Evolutionary conservation across 1,284 basidiomycete genomes (phyloP), one percentile per base, ranked within the genome.

Genomic region (Gymnopus androsaceus): DNA sequence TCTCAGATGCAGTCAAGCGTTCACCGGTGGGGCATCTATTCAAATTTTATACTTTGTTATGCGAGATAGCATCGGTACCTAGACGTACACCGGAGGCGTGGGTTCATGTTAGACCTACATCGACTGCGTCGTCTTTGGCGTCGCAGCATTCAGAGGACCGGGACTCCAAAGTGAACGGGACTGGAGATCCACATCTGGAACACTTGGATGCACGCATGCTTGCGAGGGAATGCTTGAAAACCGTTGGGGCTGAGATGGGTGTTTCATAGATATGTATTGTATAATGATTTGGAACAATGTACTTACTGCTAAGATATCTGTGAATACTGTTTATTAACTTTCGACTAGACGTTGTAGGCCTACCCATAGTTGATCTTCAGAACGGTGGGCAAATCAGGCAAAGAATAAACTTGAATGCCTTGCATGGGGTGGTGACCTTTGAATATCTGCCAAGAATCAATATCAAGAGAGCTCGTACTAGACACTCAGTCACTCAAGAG

Each of bases 11-110:
- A 0, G 80, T 88, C 12, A 83, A 83, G 60, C 82, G 87, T 0
- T 94, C 92, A 1, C 69, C 83, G 0, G 78, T 84, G 21, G 91
- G 88, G 0, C 93, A 94, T 66, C 74, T 97, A 9, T 94, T 95
- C 78, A 84, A 89, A 64, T 85, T 95, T 60, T 95, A 95, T 65
- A 76, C 83, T 0, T 73, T 89, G 1, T 70, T 97, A 5, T 88
- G 88, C 62, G 87, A 93, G 62, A 86, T 96, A 46, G 85, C 83
- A 1, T 84, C 90, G 6, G 80, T 87, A 55, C 82, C 85, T 0
- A 75, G 83, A 27, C 81, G 80, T 61, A 77, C 83, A 9, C 88
- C 90, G 0, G 76, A 78, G n/a, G 78, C 83, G n/a, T 90, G 87
- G 87, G 70, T 87, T 40, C 47, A 57, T 42, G 61, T 59, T 17